Base-by-base conservation (phyloP, 2,329 filamentous ascomycete species). In the Apiospora aurea region DNA sequence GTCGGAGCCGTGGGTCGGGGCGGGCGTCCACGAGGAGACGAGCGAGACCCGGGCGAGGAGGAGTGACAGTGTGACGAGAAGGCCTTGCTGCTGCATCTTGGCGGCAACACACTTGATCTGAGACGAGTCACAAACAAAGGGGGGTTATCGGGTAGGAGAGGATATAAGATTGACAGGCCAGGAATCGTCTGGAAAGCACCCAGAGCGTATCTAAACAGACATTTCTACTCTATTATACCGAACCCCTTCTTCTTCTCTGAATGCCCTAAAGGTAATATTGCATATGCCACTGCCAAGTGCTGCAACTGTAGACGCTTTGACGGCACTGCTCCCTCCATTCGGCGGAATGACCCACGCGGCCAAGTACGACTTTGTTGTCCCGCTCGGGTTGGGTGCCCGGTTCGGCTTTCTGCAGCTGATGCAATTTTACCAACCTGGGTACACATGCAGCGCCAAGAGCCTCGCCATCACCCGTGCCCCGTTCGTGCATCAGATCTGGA, bases 1-100 rank as follows among this genome's bases (percentile, higher is more conserved):
- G 57, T 74, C 73, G 21, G 73, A 70, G 26, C 53, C 47, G 24
- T 69, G 41, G 3, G 73, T 74, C 29, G 73, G 72, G 69, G 71
- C 71, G 8, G 72, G 72, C 8, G 49, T 34, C 41, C 70, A 73
- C 3, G 49, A 61, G 49, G 43, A 41, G 46, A 71, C 67, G 43
- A 67, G n/a, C 29, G 49, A 29, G 38, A 68, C 47, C 68, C 70
- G 43, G 44, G 70, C 38, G 13, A 71, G 44, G 8, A 70, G 46
- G 49, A 57, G 26, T 14, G 14, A 57, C 6, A 57, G 18, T 34
- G 51, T 57, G 51, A 71, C n/a, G 46, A 47, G 57, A 21, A 66
- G 41, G 57, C 51, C 51, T 57, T 34, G 51, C 16, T 57, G 38
- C 29, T 66, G 57, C 69, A 71, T 71, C 51, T 71, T 71, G 69